A percentile compares a stretch with the other conserved stretches of the same genome.
phyloP scores from a whole-genome alignment of 306 rosid genomes.

The Lithocarpus polystachyus region DNA sequence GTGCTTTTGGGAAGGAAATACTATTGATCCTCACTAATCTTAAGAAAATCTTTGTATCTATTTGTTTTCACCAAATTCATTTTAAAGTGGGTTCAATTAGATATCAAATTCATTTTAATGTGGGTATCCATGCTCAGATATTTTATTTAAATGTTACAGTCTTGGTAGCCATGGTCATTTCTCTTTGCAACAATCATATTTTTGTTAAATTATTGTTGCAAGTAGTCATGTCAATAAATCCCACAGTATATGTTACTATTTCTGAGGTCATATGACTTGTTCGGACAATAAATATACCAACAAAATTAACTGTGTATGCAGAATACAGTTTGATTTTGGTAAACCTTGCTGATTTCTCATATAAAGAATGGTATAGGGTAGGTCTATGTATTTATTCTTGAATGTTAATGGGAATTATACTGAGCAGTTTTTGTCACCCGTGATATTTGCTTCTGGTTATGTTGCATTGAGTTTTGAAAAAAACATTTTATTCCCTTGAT shows the following conservation, averaged over 20 bases:
- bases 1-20: not conserved
- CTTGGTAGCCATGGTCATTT: not conserved
- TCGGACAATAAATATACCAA: not conserved
- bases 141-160: not conserved
- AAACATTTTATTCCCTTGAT: not conserved
- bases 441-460: not conserved
- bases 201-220: not conserved
- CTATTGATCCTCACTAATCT: not conserved
- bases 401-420: not conserved
- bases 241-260: not conserved
- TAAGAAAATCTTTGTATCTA: not conserved
- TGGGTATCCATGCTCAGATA: not conserved
- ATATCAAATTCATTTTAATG: not conserved
- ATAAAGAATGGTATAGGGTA: not conserved
- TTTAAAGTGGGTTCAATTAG: not conserved
- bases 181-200: not conserved
- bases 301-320: not conserved
- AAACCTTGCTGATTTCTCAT: not conserved
- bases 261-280: not conserved
- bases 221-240: not conserved
- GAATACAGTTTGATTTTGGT: not conserved
- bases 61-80: not conserved
- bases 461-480: not conserved
- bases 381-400: not conserved
- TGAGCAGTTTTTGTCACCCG: not conserved